Percentiles rank a stretch among this genome's conserved stretches.
Evolutionary conservation across 1,139 yeast genomes (phyloP).

Genomic region (Taphrina populina): DNA sequence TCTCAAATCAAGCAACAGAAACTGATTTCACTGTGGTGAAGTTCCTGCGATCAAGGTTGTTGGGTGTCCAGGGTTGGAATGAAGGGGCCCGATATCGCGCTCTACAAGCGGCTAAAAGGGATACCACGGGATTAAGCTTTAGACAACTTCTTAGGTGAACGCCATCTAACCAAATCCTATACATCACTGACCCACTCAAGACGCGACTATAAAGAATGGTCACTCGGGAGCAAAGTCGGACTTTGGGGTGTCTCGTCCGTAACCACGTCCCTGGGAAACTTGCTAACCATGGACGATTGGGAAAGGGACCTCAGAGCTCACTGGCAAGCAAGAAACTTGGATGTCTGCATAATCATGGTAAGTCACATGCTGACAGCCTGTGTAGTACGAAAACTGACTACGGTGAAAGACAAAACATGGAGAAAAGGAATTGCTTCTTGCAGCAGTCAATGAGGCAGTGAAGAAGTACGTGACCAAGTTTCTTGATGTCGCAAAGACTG

Average conservation of each 20-base stretch:
- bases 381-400: not conserved
- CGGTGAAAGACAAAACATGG: conserved; percentile 18
- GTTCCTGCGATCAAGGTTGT: conserved; percentile 44
- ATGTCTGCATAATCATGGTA: conserved; percentile 58
- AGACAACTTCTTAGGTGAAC: conserved; percentile 27
- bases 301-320: conserved; percentile 42
- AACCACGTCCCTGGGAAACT: conserved; percentile 61
- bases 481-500: conserved; percentile 10
- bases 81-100: conserved; percentile 45
- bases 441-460: conserved; percentile 2
- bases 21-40: conserved; percentile 55
- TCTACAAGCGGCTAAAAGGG: conserved; percentile 59
- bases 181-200: conserved; percentile 42
- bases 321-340: conserved; percentile 50
- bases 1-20: conserved; percentile 52
- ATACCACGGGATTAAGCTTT: conserved; percentile 42
- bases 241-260: conserved; percentile 80
- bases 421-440: conserved; percentile 15
- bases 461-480: not conserved
- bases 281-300: conserved; percentile 24
- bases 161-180: no score
- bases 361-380: not conserved
- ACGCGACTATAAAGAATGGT: conserved; percentile 81
- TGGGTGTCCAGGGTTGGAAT: conserved; percentile 6
- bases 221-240: conserved; percentile 46